A percentile compares a stretch with the other conserved stretches of the same genome.
These are phyloP conservation scores for Paralagenidium karlingii DNA, from an alignment of 352 stramenopile species.

Conservation along the genomic window DNA sequence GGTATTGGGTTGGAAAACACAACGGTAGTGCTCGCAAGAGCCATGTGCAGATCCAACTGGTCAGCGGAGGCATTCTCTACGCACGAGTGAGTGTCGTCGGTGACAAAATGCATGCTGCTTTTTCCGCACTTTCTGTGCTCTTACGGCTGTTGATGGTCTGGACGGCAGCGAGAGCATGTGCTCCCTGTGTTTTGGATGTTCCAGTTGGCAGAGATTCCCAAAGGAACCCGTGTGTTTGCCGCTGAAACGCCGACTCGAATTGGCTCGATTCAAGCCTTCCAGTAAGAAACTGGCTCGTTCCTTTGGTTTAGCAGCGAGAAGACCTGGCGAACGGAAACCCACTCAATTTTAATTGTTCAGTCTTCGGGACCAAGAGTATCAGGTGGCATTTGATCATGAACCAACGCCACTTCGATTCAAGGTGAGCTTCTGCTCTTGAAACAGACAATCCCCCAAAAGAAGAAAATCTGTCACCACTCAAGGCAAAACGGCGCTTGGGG, in stretches of 20 bases:
- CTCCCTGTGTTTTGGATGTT: constrained; percentile 58
- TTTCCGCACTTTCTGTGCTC: background rate
- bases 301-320: background rate
- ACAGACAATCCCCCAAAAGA: background rate
- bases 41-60: constrained; percentile 39
- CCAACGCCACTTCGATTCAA: background rate
- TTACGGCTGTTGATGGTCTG: constrained; percentile 1
- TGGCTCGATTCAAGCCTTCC: background rate
- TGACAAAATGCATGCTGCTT: background rate
- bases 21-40: constrained; percentile 30
- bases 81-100: constrained; percentile 16
- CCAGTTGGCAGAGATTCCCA: constrained; percentile 49
- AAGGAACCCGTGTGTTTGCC: constrained; percentile 25
- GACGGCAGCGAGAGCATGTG: constrained; percentile 25
- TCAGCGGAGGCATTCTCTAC: constrained; percentile 37
- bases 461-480: background rate
- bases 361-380: constrained; percentile 11
- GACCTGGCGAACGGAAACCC: no score
- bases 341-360: constrained; percentile 1
- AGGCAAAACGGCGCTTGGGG: constrained; percentile 2
- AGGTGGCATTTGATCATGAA: constrained; percentile 3
- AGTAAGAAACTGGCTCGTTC: constrained; percentile 1
- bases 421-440: background rate
- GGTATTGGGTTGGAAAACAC: no score
- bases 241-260: background rate